Conservation (phyloP, 169 alveolate species). For the Neospora caninum region DNA sequence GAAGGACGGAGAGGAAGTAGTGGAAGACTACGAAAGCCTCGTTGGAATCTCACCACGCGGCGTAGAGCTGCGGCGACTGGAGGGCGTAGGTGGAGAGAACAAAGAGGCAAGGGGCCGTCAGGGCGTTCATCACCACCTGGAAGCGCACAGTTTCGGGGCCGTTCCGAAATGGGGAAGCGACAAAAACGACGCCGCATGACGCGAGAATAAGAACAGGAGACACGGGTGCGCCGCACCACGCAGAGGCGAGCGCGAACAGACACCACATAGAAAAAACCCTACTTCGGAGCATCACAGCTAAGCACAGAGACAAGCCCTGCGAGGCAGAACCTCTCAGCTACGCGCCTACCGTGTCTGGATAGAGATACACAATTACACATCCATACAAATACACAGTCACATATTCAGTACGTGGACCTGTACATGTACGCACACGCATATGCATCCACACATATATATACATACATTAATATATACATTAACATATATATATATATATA, state of each 20-base stretch:
- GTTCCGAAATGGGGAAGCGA: background rate
- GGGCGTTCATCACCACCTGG: conserved; percentile 32
- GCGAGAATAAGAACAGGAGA: no score
- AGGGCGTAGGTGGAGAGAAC: conserved; percentile 28
- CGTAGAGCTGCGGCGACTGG: conserved; percentile 23
- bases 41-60: background rate
- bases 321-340: no score
- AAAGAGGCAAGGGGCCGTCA: background rate
- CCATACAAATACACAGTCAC: background rate
- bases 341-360: no score
- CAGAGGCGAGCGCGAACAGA: no score
- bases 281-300: no score
- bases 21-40: no score
- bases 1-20: background rate
- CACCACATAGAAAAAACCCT: no score
- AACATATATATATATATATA: background rate
- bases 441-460: background rate
- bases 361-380: background rate
- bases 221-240: no score
- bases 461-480: background rate
- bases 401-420: background rate
- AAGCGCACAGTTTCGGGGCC: background rate
- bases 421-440: background rate
- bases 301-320: no score
- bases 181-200: background rate